These are phyloP conservation scores for Medicago arabica DNA, from an alignment of 306 rosid species.

Conservation along the genomic window DNA sequence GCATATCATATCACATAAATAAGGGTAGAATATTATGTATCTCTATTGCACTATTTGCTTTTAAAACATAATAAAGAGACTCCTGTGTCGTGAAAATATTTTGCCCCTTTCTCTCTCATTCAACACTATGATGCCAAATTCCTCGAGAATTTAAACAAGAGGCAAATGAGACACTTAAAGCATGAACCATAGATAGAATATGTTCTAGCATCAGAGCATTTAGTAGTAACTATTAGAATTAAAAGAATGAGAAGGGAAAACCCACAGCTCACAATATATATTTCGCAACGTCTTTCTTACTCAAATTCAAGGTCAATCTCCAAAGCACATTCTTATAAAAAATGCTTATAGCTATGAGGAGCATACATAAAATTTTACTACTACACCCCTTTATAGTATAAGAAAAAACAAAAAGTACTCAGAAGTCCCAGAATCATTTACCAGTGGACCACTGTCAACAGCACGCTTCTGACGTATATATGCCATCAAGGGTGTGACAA, in stretches of 20 bases:
- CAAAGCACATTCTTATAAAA: background rate
- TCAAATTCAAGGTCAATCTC: background rate
- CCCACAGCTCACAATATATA: background rate
- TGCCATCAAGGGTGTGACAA: slow-evolving; percentile 93
- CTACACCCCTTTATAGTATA: background rate
- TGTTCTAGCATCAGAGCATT: background rate
- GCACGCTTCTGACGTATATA: slow-evolving; percentile 85
- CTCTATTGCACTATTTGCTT: background rate
- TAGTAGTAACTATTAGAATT: slow-evolving; percentile 5
- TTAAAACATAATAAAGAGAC: background rate
- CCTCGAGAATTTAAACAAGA: background rate
- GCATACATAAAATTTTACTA: background rate
- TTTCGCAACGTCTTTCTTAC: slow-evolving; percentile 1
- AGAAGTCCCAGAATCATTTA: slow-evolving; percentile 41
- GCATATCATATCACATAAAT: background rate
- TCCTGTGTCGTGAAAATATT: background rate
- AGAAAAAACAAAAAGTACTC: background rate
- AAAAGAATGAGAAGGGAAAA: background rate
- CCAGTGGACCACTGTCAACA: slow-evolving; percentile 70
- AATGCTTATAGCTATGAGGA: background rate
- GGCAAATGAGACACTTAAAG: slow-evolving; percentile 18
- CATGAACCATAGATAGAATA: background rate
- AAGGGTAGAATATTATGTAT: background rate
- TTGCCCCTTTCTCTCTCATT: background rate
- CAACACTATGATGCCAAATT: background rate